Evolutionary conservation across 2,329 filamentous ascomycete species (phyloP).

Genomic region (Clarireedia homoeocarpa): DNA sequence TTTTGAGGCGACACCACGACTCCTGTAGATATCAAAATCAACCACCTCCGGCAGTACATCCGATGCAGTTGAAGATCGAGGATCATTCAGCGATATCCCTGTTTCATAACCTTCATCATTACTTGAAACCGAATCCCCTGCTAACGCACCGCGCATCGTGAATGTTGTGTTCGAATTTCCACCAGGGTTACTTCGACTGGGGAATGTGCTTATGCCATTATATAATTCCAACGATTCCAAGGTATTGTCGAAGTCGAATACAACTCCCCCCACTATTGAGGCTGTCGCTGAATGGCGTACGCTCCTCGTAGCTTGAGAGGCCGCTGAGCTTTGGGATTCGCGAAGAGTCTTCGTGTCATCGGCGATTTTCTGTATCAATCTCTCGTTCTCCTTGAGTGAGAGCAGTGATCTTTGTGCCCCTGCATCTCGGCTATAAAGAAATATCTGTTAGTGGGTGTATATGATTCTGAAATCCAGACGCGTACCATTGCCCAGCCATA

Average conservation of each 20-base stretch:
- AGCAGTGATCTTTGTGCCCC: conserved; percentile 6
- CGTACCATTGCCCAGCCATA: conserved; percentile 9
- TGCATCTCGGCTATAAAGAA: not conserved
- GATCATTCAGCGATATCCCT: not conserved
- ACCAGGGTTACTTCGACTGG: not conserved
- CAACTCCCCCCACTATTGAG: not conserved
- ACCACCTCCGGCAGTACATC: not conserved
- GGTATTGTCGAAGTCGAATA: conserved; percentile 1
- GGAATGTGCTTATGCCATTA: not conserved
- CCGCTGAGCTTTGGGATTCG: conserved; percentile 1
- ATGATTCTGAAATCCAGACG: not conserved
- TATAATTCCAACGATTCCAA: not conserved
- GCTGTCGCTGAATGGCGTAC: not conserved
- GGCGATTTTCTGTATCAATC: conserved; percentile 6
- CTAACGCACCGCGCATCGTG: too few species aligned
- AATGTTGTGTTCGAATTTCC: not conserved
- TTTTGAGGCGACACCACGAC: not conserved
- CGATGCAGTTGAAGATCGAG: not conserved
- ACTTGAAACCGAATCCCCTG: not conserved
- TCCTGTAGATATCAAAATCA: conserved; percentile 1
- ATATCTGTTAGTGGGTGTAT: not conserved
- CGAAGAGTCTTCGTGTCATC: conserved; percentile 10
- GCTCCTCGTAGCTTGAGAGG: not conserved
- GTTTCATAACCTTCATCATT: not conserved
- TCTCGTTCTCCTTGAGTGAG: conserved; percentile 1